Percentiles rank a stretch among this genome's conserved stretches.
Evolutionary conservation across 345 rosid species (phyloP).

Genomic region (Populus pruinosa): DNA sequence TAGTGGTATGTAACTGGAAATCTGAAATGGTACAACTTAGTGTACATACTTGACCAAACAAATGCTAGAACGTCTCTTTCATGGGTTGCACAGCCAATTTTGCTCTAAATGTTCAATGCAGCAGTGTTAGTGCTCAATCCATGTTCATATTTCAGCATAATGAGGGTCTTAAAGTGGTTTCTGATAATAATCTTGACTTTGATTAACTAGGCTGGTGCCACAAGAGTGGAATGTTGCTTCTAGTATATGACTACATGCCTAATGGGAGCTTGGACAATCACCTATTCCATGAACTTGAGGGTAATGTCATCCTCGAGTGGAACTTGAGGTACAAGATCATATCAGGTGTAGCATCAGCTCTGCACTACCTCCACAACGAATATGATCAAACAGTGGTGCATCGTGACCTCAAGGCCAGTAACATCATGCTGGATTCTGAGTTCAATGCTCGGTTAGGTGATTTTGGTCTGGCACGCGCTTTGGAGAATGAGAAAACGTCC

Average conservation of each 20-base stretch:
- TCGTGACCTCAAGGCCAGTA: conserved; percentile 67
- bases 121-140: background rate
- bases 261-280: conserved; percentile 57
- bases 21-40: no score
- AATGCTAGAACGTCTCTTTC: background rate
- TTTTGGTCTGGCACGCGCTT: conserved; percentile 53
- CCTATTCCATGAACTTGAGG: conserved; percentile 34
- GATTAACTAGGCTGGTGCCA: conserved; percentile 50
- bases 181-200: background rate
- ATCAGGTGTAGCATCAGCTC: conserved; percentile 49
- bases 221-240: conserved; percentile 42
- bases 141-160: background rate
- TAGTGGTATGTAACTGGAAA: no score
- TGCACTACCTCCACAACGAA: conserved; percentile 59
- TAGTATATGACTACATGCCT: conserved; percentile 63
- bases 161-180: background rate
- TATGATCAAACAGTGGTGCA: conserved; percentile 60
- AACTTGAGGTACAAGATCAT: conserved; percentile 40
- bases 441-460: conserved; percentile 62
- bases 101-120: background rate
- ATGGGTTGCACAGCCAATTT: background rate
- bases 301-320: conserved; percentile 30
- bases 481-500: conserved; percentile 51
- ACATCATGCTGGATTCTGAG: conserved; percentile 48
- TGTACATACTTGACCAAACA: background rate